A percentile compares a stretch with the other conserved stretches of the same genome.
phyloP scores from a whole-genome alignment of 108 stramenopile species.

The Cyclostephanos tholiformis region DNA sequence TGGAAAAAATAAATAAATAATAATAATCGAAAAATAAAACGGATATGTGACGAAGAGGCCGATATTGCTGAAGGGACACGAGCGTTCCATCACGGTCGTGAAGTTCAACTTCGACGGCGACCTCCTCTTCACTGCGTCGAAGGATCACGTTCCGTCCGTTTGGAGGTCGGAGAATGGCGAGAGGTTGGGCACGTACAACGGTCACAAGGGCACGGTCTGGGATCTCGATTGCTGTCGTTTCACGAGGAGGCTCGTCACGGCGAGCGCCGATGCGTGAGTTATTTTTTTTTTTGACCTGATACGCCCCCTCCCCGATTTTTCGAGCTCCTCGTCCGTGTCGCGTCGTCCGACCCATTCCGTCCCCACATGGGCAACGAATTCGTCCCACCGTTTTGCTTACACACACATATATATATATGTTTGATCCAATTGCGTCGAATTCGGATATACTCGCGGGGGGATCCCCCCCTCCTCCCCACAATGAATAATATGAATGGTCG shows the following conservation, averaged over 20 bases:
- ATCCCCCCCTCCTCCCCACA: too few relatives aligned
- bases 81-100: constrained; percentile 96
- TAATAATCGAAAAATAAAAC: too few relatives aligned
- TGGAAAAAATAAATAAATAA: constrained; percentile 1
- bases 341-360: too few relatives aligned
- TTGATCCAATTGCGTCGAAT: too few relatives aligned
- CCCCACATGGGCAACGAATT: too few relatives aligned
- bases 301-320: neutral
- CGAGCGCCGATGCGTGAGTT: constrained; percentile 82
- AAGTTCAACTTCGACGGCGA: constrained; percentile 97
- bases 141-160: constrained; percentile 90
- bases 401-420: too few relatives aligned
- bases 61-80: constrained; percentile 98
- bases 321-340: neutral
- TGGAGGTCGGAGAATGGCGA: constrained; percentile 96
- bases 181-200: constrained; percentile 95
- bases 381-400: too few relatives aligned
- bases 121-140: constrained; percentile 93
- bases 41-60: constrained; percentile 82
- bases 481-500: too few relatives aligned
- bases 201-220: constrained; percentile 98
- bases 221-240: constrained; percentile 92
- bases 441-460: too few relatives aligned
- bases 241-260: constrained; percentile 74
- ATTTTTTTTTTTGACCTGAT: too few relatives aligned